Base-by-base conservation (phyloP, 331 rosid genomes). In the Ulmus americana region DNA sequence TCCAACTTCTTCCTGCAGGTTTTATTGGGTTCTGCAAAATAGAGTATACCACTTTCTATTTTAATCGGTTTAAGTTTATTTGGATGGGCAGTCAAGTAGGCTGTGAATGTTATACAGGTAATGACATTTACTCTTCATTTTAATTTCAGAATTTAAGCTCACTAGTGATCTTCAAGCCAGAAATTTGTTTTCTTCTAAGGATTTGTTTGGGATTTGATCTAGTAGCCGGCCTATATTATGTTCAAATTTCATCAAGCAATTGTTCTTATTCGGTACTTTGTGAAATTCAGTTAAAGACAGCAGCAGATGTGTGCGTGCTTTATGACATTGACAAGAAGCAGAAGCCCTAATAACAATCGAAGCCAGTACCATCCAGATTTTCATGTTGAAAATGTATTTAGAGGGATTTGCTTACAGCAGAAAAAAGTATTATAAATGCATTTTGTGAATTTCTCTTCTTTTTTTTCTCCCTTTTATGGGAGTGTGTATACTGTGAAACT, bases 81-180 rank as follows among this genome's bases (percentile, higher is more conserved):
- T 72, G 99, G 99, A 70, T 94, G 99, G 90, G 86, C 88, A 14
- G 91, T 82, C 79, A 94, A 94, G 79, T 97, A 94, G 78, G 69
- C 81, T 63, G 64, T 89, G 49, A 94, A 94, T 76, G 45, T 90
- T 53, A 94, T 94, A 40, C 99, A 94, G 99, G 99, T 94, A 70
- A 13, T 40, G 42, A 41, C 41, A 62, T 0, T 2, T 39, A 5
- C 15, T 54, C 44, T 5, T 22, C 20, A 0, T 63, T 28, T 28
- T 18, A 12, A 10, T 35, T 39, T 1, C 9, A 38, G 9, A 57
- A 63, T 28, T 18, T 35, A 47, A 39, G 57, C 38, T 8, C 43
- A 2, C 9, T 20, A 20, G 22, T 20, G 22, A 20, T 20, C 1
- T 20, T 20, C 22, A 20, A 20, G 22, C 22, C 22, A 20, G 1